Percentiles rank a stretch among this genome's conserved stretches.
Conservation (phyloP, 108 stramenopile genomes). For the Seminavis robusta region DNA sequence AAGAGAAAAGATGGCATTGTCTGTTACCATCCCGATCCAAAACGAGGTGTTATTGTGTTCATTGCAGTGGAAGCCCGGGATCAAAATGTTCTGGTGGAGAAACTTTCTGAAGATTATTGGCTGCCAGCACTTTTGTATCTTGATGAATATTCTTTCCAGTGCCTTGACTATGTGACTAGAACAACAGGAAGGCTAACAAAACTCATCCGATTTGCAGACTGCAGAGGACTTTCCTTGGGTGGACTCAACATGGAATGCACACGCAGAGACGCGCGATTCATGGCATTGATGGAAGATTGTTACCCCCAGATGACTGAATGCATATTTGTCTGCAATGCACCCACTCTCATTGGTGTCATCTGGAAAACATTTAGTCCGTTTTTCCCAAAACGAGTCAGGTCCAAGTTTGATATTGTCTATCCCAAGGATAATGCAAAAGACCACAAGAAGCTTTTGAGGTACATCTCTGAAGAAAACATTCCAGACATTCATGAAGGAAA, state of each 20-base stretch:
- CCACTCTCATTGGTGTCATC: neutral
- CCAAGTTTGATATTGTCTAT: slow-evolving; percentile 15
- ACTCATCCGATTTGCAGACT: slow-evolving; percentile 5
- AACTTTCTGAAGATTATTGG: neutral
- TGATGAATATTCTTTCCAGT: slow-evolving; percentile 17
- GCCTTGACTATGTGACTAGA: slow-evolving; percentile 21
- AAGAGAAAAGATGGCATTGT: neutral
- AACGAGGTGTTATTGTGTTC: slow-evolving; percentile 14
- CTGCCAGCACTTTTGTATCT: slow-evolving; percentile 1
- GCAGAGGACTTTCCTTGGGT: neutral
- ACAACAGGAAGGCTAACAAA: slow-evolving; percentile 21
- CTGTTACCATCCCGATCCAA: slow-evolving; percentile 1
- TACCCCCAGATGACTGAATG: slow-evolving; percentile 24
- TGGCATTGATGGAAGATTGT: slow-evolving; percentile 11
- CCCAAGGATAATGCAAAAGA: slow-evolving; percentile 5
- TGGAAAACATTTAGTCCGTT: slow-evolving; percentile 12
- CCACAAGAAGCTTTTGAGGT: slow-evolving; percentile 2
- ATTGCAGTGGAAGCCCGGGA: neutral
- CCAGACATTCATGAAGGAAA: slow-evolving; percentile 16
- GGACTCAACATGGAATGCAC: neutral
- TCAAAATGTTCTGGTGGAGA: slow-evolving; percentile 5
- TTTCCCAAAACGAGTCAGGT: slow-evolving; percentile 16
- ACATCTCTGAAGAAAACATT: slow-evolving; percentile 24
- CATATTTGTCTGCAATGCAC: slow-evolving; percentile 16
- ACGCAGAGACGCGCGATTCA: slow-evolving; percentile 4